These are phyloP conservation scores for Rhytidhysteron rufulum DNA, from an alignment of 2,329 filamentous ascomycete genomes.

Conservation along the genomic window DNA sequence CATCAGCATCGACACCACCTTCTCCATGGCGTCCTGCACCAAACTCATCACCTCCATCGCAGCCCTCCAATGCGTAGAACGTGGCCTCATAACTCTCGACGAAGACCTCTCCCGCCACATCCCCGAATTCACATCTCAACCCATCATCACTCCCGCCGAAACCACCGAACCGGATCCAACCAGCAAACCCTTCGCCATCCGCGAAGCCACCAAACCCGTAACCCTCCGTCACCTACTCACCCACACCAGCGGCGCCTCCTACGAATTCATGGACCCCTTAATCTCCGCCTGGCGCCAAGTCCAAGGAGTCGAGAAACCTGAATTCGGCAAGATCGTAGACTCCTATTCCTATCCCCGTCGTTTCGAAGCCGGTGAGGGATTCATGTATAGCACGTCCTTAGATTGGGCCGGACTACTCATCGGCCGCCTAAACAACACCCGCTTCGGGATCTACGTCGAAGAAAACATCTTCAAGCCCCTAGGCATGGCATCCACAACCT, in stretches of 20 bases:
- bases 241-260: constrained; percentile 46
- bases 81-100: constrained; percentile 22
- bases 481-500: constrained; percentile 27
- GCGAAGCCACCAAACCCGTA: constrained; percentile 10
- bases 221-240: constrained; percentile 42
- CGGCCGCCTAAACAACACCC: constrained; percentile 35
- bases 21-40: constrained; percentile 39
- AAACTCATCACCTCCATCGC: constrained; percentile 29
- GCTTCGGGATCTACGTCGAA: constrained; percentile 41
- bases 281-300: constrained; percentile 41
- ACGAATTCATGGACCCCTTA: constrained; percentile 40
- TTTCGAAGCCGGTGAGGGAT: constrained; percentile 40
- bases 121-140: constrained; percentile 17
- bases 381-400: constrained; percentile 46
- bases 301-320: constrained; percentile 11
- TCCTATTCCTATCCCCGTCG: constrained; percentile 31
- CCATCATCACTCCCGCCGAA: constrained; percentile 8
- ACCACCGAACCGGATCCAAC: background rate
- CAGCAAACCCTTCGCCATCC: constrained; percentile 7
- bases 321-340: constrained; percentile 11
- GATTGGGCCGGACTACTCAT: constrained; percentile 50
- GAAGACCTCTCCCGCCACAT: constrained; percentile 18
- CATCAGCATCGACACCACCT: constrained; percentile 53
- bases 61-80: constrained; percentile 25
- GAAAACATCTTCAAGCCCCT: constrained; percentile 42